Evolutionary conservation across 129 eudicot species (phyloP).

Genomic region (Heracleum sosnowskyi): DNA sequence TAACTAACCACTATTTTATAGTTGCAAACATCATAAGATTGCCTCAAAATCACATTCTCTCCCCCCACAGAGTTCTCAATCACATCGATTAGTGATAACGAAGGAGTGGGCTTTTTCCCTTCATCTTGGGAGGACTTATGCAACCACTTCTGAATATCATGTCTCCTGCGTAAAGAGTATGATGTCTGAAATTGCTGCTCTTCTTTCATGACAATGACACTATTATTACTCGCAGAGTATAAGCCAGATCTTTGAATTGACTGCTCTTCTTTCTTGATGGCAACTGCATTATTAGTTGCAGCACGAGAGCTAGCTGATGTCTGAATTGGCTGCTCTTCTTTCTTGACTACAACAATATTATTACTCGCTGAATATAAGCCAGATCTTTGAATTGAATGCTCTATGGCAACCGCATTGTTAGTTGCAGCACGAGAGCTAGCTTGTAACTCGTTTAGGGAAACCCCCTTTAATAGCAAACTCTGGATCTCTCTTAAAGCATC

Average conservation of each 20-base stretch:
- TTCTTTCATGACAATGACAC: constrained; percentile 7
- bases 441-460: constrained; percentile 13
- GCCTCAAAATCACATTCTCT: constrained; percentile 15
- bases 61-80: constrained; percentile 13
- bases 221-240: neutral
- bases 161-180: constrained; percentile 10
- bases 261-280: neutral
- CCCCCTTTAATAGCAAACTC: constrained; percentile 10
- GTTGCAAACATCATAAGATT: constrained; percentile 13
- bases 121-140: constrained; percentile 14
- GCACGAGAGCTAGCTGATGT: neutral
- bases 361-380: neutral
- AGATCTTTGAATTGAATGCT: neutral
- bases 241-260: neutral
- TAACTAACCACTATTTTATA: constrained; percentile 15
- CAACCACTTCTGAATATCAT: constrained; percentile 17
- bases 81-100: constrained; percentile 9
- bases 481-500: constrained; percentile 20
- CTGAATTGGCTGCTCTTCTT: neutral
- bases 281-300: neutral
- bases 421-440: neutral
- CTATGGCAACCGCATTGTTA: neutral
- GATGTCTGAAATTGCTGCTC: constrained; percentile 7
- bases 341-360: neutral
- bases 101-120: neutral